phyloP scores from a whole-genome alignment of 1,139 yeast genomes.

The Geotrichum candidum region DNA sequence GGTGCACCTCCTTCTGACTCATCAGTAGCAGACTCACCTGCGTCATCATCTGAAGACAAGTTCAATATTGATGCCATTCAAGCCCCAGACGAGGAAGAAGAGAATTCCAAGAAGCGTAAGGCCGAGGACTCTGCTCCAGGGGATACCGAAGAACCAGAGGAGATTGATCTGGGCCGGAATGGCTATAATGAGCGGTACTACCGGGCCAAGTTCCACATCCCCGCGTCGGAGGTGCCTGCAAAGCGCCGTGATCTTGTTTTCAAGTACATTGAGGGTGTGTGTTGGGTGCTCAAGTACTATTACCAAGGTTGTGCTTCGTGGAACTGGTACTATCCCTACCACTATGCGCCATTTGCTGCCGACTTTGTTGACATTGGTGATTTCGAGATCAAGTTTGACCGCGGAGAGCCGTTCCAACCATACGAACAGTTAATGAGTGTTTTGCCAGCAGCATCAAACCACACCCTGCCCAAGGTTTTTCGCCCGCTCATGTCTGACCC shows the following conservation, averaged over 20 bases:
- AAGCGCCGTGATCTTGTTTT: constrained; percentile 58
- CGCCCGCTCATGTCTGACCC: constrained; percentile 76
- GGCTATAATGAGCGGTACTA: constrained; percentile 86
- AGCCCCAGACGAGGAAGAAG: constrained; percentile 14
- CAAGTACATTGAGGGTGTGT: constrained; percentile 84
- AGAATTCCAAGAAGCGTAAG: constrained; percentile 24
- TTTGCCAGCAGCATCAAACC: constrained; percentile 94
- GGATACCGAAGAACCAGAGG: constrained; percentile 33
- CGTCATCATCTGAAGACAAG: constrained; percentile 3
- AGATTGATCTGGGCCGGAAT: constrained; percentile 75
- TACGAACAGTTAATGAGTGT: constrained; percentile 97
- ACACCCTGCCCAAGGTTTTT: constrained; percentile 77
- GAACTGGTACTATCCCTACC: constrained; percentile 97
- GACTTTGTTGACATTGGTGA: constrained; percentile 65
- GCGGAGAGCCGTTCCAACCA: constrained; percentile 82
- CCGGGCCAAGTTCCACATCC: constrained; percentile 60
- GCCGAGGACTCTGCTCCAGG: constrained; percentile 26
- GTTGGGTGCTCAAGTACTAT: constrained; percentile 91
- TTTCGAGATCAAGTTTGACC: constrained; percentile 54
- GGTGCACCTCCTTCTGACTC: constrained; percentile 17
- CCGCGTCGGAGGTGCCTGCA: constrained; percentile 51
- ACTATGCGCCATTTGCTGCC: constrained; percentile 95
- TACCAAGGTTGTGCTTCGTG: constrained; percentile 98
- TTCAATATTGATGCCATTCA: constrained; percentile 20
- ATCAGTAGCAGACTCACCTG: constrained; percentile 21